These are phyloP conservation scores for Primulina eburnea DNA, from an alignment of 257 asterid genomes.

Conservation along the genomic window DNA sequence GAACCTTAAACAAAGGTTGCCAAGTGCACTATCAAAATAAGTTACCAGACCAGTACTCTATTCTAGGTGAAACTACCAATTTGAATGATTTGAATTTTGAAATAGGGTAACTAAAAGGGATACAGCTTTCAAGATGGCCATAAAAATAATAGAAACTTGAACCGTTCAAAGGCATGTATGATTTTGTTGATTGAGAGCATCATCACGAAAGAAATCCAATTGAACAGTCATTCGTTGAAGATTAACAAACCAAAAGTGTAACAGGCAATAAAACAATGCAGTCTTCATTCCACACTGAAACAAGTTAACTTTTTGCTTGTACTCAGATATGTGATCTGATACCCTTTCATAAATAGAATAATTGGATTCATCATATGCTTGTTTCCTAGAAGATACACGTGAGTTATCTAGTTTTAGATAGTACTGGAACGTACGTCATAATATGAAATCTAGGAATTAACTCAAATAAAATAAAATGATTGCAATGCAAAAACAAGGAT, in stretches of 20 bases:
- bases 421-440: background rate
- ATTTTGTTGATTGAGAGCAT: background rate
- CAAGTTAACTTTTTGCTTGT: background rate
- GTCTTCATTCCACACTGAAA: background rate
- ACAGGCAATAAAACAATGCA: background rate
- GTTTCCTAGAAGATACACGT: background rate
- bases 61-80: constrained; percentile 6
- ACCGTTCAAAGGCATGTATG: background rate
- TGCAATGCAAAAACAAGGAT: background rate
- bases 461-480: background rate
- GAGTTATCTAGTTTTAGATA: background rate
- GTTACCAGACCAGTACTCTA: background rate
- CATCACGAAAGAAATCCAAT: constrained; percentile 2
- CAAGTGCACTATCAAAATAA: background rate
- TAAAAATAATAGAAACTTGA: no score
- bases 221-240: background rate
- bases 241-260: no score
- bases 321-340: background rate
- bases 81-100: no score
- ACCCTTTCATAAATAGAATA: background rate
- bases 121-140: background rate
- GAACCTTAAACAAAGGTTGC: background rate
- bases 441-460: background rate
- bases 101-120: background rate
- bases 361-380: background rate